A percentile compares a stretch with the other conserved stretches of the same genome.
Evolutionary conservation across 176 grass and related monocot genomes (phyloP).

Genomic region (Triticum timopheevii): DNA sequence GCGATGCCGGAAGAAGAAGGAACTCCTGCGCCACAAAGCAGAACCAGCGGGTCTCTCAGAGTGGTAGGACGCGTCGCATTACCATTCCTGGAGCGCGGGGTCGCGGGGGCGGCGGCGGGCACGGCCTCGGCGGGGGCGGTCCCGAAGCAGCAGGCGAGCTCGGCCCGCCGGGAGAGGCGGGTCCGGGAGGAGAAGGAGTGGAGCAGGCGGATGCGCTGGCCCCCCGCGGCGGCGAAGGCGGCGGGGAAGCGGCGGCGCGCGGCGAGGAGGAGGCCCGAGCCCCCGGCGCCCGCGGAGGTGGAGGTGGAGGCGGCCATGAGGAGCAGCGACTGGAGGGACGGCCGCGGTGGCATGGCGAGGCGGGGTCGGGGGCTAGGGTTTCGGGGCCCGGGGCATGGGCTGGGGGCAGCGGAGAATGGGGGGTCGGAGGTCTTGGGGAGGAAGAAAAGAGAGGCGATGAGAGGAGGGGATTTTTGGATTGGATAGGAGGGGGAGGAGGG

Average conservation of each 20-base stretch:
- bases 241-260: slow-evolving; percentile 32
- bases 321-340: slow-evolving; percentile 48
- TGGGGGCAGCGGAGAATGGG: not conserved
- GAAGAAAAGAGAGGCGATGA: no score
- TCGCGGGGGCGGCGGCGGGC: not conserved
- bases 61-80: not conserved
- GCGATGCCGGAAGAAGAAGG: no score
- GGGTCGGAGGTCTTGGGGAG: no score
- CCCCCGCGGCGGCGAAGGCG: not conserved
- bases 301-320: slow-evolving; percentile 45
- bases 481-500: not conserved
- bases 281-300: slow-evolving; percentile 25
- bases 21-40: not conserved
- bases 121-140: slow-evolving; percentile 17
- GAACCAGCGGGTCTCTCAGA: not conserved
- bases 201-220: slow-evolving; percentile 19
- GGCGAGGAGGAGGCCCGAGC: slow-evolving; percentile 10
- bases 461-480: no score
- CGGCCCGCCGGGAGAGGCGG: not conserved
- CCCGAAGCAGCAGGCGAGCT: slow-evolving; percentile 33
- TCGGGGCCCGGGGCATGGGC: not conserved
- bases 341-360: slow-evolving; percentile 47
- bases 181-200: slow-evolving; percentile 19
- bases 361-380: not conserved
- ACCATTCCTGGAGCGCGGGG: slow-evolving; percentile 38